Evolutionary conservation across 2,329 filamentous ascomycete genomes (phyloP), one percentile per base, ranked within the genome.

Genomic region (Epichloe uncinata): DNA sequence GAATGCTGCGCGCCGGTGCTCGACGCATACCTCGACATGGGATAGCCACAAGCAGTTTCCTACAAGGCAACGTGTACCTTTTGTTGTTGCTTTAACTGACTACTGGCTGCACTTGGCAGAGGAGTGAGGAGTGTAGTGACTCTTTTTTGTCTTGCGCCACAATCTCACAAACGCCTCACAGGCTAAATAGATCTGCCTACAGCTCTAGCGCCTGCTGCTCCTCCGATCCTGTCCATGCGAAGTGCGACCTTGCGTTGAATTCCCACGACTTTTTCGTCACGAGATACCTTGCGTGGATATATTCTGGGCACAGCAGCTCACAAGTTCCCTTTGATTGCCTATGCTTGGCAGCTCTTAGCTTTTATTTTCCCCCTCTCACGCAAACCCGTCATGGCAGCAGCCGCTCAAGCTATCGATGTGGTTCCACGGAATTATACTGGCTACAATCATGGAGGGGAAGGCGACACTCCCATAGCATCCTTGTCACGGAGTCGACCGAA

Each of bases 401-500:
- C 55, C 45, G 50, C 57, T 35, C 55, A 61, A 42, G 52, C 63
- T 36, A 50, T 54, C 16, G 45, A 55, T 22, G 47, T 50, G 43
- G 36, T 48, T 20, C 34, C 51, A 34, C 50, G 33, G 18, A 50
- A 47, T 7, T 36, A 15, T 13, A 34, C 33, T 18, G 42, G 16
- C 38, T 26, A 50, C 30, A 40, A n/a, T 18, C 3, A 42, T 16
- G 47, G 47, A 20, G 42, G 55, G 20, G 44, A 53, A 35, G 52
- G 51, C 42, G 56, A 57, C 4, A 45, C 54, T 36, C 49, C 55
- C 33, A 52, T 56, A n/a, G 35, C 51, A 44, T 44, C 57, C 18
- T 55, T 58, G 42, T 55, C 60, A 30, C 56, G 57, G 18, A 65
- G 57, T 50, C 60, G 62, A 43, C 57, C 60, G 22, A 59, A 64